These are phyloP conservation scores for Neofusicoccum sp. DNA, from an alignment of 2,329 filamentous ascomycete species.

Conservation along the genomic window DNA sequence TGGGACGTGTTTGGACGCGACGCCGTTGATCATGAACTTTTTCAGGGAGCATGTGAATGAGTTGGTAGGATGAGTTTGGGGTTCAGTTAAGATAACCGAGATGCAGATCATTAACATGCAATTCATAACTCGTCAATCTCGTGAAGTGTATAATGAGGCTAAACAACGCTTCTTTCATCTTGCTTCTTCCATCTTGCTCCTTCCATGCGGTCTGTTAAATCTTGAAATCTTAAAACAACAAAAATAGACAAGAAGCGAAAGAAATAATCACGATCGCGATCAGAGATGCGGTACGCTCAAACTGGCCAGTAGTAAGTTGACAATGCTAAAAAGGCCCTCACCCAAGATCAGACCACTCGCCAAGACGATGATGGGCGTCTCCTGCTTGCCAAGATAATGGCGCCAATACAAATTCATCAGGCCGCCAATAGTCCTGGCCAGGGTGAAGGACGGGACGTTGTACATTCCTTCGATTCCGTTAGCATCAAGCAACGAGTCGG, in stretches of 20 bases:
- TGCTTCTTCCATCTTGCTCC: too few relatives aligned
- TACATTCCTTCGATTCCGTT: slow-evolving; percentile 70
- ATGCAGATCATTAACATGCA: too few relatives aligned
- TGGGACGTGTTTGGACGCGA: too few relatives aligned
- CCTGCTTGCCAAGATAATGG: slow-evolving; percentile 51
- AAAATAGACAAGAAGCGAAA: not conserved
- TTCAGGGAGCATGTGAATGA: too few relatives aligned
- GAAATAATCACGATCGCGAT: not conserved
- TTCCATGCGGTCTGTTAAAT: not conserved
- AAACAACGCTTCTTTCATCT: too few relatives aligned
- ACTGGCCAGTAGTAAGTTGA: slow-evolving; percentile 81
- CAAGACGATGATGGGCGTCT: slow-evolving; percentile 82
- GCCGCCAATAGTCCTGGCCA: slow-evolving; percentile 82
- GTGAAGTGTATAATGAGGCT: too few relatives aligned
- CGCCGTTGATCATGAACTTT: too few relatives aligned
- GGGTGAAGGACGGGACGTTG: slow-evolving; percentile 92
- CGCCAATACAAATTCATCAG: slow-evolving; percentile 76
- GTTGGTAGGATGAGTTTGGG: too few relatives aligned
- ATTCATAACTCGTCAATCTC: too few relatives aligned
- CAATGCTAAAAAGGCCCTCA: slow-evolving; percentile 87
- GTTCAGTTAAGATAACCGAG: too few relatives aligned
- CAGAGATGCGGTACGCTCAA: slow-evolving; percentile 70
- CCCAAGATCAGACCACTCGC: slow-evolving; percentile 88
- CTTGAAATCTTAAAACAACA: not conserved
- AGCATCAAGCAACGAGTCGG: not conserved